Evolutionary conservation across 495 filamentous ascomycete genomes (phyloP), one percentile per base, ranked within the genome.

Genomic region (Cenococcum geophilum): DNA sequence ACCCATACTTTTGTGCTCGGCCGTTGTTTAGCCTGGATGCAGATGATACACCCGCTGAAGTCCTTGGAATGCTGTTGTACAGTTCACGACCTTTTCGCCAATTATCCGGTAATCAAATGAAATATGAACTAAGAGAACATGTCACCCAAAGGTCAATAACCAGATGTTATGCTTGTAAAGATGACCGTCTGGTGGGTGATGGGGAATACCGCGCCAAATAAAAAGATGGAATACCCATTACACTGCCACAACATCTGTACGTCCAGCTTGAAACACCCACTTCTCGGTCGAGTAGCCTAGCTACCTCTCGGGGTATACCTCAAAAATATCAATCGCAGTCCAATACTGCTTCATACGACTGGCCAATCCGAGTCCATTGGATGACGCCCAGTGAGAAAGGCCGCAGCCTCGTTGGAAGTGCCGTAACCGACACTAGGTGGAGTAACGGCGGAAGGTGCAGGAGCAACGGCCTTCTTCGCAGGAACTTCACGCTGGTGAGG

Each of bases 361-460:
- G 77, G 76, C 81, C 81, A 84, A 71, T 84, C 82, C 49, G 80
- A 83, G 71, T 84, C 82, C 48, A 76, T 68, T n/a, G 80, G 81
- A 42, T 70, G 64, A 37, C 32, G 43, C 16, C 36, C 59, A 20
- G 59, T 35, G 25, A 61, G 21, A 32, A 48, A 23, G 25, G 52
- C 52, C 20, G 27, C 27, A 23, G 43, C 40, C 16, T 32, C 53
- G 21, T 18, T 42, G 34, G 43, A 49, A 4, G 60, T 42, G 8
- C 61, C 49, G 45, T 49, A 68, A 4, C 50, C 27, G 27, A 57
- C 52, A 4, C 32, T 21, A 23, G 65, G 53, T 21, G 37, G 49
- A 23, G 14, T 35, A 25, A 48, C 59, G n/a, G 51, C 50, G 22
- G 35, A 8, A 34, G n/a, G 8, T 40, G 32, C 9, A 4, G 34